Base-by-base conservation (phyloP, 768 basidiomycete genomes). In the Epithele typhae region DNA sequence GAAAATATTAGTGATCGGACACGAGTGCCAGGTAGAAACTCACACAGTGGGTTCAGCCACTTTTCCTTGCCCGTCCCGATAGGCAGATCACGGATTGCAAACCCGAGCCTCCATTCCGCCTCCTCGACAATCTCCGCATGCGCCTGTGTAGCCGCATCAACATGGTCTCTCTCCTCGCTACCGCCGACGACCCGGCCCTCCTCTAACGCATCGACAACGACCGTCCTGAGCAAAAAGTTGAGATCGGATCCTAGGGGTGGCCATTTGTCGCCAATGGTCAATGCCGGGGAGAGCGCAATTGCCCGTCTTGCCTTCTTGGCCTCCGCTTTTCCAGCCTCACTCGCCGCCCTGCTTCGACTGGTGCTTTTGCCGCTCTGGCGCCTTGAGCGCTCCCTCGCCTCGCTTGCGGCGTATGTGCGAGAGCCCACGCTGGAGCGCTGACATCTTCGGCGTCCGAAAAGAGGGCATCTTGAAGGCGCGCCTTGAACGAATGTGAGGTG, bases 221-320 rank as follows among this genome's bases (percentile, higher is more conserved):
- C 92, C 0, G 87, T 86, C 43, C 91, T 68, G 35, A 95, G 68
- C 54, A 84, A 81, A 65, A 86, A 92, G 56, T 88, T 87, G 40
- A 95, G 68, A 58, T 93, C 91, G 2, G 84, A 75, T 5, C 88
- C 89, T 15, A 86, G 84, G 11, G 92, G 92, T 0, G 92, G 92
- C 92, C 92, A 95, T 4, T 74, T 78, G 40, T 81, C 79, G 27
- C 84, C 72, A 37, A 86, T 81, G 30, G 84, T 76, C n/a, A 95
- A 64, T 2, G 78, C 76, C 0, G 81, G 71, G 8, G 87, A 82
- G 5, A 95, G 65, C 2, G 92, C 92, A 5, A 93, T 19, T 8
- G 46, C 51, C 75, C 1, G 80, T 78, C 79, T 82, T 79, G 19
- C 45, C 22, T 44, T 80, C 78, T 79, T 82, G 80, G 18, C 45